phyloP scores from a whole-genome alignment of 2,329 filamentous ascomycete species.

The Aspergillus sp. region DNA sequence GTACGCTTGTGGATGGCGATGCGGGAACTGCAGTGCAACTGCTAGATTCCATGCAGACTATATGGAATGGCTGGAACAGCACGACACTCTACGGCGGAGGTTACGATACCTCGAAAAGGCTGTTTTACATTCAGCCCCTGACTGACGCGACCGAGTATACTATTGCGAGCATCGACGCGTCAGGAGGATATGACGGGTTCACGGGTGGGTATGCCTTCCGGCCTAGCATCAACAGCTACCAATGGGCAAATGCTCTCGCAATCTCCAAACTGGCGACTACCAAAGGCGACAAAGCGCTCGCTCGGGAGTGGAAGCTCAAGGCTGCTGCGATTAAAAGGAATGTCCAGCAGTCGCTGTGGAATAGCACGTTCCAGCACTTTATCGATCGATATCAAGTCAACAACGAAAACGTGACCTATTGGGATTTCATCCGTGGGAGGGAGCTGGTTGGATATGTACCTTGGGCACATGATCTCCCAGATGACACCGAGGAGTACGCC shows the following conservation, averaged over 20 bases:
- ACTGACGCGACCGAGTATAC: conserved; percentile 48
- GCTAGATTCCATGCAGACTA: conserved; percentile 23
- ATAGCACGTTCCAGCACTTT: conserved; percentile 44
- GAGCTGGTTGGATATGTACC: conserved; percentile 46
- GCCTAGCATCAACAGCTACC: conserved; percentile 46
- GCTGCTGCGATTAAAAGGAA: conserved; percentile 37
- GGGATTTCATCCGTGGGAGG: conserved; percentile 40
- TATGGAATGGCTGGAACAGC: conserved; percentile 25
- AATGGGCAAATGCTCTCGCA: conserved; percentile 44
- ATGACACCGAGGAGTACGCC: conserved; percentile 37
- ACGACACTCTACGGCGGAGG: conserved; percentile 38
- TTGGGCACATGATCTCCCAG: conserved; percentile 44
- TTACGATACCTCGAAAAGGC: conserved; percentile 37
- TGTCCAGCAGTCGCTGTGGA: conserved; percentile 44
- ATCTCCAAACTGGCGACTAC: conserved; percentile 41
- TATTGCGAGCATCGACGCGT: conserved; percentile 45
- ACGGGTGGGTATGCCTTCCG: conserved; percentile 42
- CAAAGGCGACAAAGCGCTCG: conserved; percentile 19
- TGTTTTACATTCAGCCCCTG: conserved; percentile 46
- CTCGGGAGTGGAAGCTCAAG: conserved; percentile 23
- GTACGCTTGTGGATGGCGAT: conserved; percentile 46
- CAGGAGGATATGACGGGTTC: conserved; percentile 37
- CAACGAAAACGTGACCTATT: conserved; percentile 37
- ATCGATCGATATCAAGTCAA: conserved; percentile 43
- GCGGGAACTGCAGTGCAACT: conserved; percentile 28